These are phyloP conservation scores for Ascomycota sp. DNA, from an alignment of 2,329 filamentous ascomycete species.

Conservation along the genomic window DNA sequence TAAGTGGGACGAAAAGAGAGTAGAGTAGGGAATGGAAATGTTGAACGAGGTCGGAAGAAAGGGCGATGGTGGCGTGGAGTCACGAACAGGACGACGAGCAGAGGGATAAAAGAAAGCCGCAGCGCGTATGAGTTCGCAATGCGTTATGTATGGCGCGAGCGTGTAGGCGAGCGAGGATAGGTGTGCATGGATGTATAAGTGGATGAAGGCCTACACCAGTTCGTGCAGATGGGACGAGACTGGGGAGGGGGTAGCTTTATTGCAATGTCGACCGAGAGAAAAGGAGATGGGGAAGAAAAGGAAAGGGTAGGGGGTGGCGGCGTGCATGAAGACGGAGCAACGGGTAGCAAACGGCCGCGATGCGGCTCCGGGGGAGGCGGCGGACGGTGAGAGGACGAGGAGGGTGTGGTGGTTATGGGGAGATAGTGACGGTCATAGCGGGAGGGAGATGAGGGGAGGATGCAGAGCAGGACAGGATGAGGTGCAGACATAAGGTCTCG, in stretches of 20 bases:
- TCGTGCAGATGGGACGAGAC: constrained; percentile 29
- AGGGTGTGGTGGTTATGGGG: no score
- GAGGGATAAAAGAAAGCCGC: neutral
- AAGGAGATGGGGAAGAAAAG: neutral
- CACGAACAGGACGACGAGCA: no score
- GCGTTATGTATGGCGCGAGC: neutral
- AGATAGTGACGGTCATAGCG: no score
- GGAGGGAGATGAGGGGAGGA: no score
- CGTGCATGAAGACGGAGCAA: constrained; percentile 17
- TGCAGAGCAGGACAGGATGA: no score
- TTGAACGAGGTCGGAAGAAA: no score
- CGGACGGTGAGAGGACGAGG: no score
- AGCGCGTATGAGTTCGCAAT: neutral
- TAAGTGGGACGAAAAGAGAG: no score
- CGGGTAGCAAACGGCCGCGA: neutral
- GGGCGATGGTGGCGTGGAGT: no score
- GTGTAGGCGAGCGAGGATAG: neutral
- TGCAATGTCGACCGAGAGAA: constrained; percentile 27
- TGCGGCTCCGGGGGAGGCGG: neutral
- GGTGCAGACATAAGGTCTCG: no score
- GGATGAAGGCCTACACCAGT: constrained; percentile 2
- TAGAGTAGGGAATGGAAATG: no score
- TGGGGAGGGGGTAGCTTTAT: constrained; percentile 46
- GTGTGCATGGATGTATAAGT: neutral
- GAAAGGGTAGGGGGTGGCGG: constrained; percentile 14